Base-by-base conservation (phyloP, 768 basidiomycete genomes). In the Serendipita sp. region DNA sequence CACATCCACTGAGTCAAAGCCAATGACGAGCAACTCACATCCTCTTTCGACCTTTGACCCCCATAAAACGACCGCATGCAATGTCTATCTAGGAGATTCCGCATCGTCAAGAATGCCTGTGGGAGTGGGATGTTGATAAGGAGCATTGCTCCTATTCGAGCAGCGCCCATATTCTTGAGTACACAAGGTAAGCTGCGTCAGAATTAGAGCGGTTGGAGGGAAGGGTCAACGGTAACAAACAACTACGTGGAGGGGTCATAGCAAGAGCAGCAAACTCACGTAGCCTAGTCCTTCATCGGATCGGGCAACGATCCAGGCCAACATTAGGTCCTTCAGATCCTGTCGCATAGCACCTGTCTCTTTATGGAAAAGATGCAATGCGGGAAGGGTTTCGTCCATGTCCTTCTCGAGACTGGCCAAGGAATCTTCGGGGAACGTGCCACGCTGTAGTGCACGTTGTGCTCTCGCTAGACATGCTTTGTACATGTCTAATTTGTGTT, bases 41-140 rank as follows among this genome's bases (percentile, higher is more conserved):
- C 91, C 61, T 89, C 88, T 68, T 82, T 83, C 0, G 84, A 71
- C 13, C 75, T 74, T 61, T 80, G 74, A 22, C 84, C 88, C 14
- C 89, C 85, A 69, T 85, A 94, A 70, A 95, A 93, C 43, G 86
- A 84, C 31, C 88, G 81, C 72, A 94, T 68, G 70, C 89, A 89
- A 73, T 90, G 88, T 64, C 90, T 78, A 70, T 91, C 87, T 61
- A 94, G 72, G 16, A 95, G 73, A 72, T 95, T 95, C 44, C 90
- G 78, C 83, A 94, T 82, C 5, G 86, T 82, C 45, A 89, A 72
- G 70, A 94, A 94, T 0, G 82, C 90, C 31, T 74, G 70, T 24
- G 81, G 79, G 28, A 77, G 74, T 1, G 88, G 75, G 82, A 94
- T 85, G 70, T 86, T 92, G 68, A 95, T 75, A 42, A 94, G 74